Conservation (phyloP, 2,329 filamentous ascomycete species). For the Fusarium solani-melongenae region DNA sequence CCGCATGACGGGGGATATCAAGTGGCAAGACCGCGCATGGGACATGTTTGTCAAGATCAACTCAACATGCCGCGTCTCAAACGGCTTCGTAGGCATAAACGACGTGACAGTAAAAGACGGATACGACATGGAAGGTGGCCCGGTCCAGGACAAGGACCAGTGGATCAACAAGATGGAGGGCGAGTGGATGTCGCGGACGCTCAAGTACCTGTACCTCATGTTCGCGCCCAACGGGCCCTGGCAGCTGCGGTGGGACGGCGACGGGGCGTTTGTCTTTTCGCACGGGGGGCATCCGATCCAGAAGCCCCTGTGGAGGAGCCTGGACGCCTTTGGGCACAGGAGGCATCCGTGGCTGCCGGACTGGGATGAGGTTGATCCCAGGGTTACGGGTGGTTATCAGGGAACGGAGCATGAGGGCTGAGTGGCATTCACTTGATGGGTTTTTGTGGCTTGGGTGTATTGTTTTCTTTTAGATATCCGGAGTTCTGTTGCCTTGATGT, state of each 20-base stretch:
- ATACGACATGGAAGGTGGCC: slow-evolving; percentile 46
- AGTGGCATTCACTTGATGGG: not conserved
- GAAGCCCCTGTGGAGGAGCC: not conserved
- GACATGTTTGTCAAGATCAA: slow-evolving; percentile 78
- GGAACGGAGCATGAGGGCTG: not conserved
- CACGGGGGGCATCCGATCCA: slow-evolving; percentile 60
- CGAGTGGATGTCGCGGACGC: slow-evolving; percentile 87
- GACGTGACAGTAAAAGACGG: slow-evolving; percentile 69
- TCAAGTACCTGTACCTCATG: slow-evolving; percentile 86
- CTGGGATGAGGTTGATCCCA: not conserved
- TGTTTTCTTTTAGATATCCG: not conserved
- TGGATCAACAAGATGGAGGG: slow-evolving; percentile 82
- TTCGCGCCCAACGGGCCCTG: slow-evolving; percentile 68
- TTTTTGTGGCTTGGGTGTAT: not conserved
- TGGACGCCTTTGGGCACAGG: not conserved
- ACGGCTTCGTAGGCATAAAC: slow-evolving; percentile 73
- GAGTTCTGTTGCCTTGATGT: not conserved
- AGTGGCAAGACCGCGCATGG: slow-evolving; percentile 89
- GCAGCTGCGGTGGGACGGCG: slow-evolving; percentile 58
- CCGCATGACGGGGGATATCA: slow-evolving; percentile 77
- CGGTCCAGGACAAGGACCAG: slow-evolving; percentile 56
- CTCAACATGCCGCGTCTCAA: slow-evolving; percentile 68
- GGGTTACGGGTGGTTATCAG: not conserved
- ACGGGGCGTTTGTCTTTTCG: slow-evolving; percentile 63
- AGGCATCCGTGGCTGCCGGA: not conserved